A percentile compares a stretch with the other conserved stretches of the same genome.
Conservation (phyloP, 2,329 filamentous ascomycete genomes). For the Botryotinia calthae region DNA sequence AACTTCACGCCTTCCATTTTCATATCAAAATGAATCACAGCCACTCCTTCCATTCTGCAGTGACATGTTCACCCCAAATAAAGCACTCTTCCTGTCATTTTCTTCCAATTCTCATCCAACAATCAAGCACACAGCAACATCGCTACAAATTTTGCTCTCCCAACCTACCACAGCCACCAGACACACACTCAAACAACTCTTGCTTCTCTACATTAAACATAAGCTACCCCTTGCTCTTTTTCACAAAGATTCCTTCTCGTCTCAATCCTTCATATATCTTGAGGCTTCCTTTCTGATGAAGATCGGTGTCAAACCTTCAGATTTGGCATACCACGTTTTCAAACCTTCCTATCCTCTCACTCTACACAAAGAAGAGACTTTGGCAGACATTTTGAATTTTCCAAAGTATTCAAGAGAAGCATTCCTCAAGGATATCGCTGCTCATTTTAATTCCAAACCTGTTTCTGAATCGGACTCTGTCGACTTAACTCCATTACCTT, state of each 20-base stretch:
- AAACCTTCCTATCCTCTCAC: neutral
- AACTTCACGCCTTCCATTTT: neutral
- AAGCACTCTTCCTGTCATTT: neutral
- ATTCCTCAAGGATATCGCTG: neutral
- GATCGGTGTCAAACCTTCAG: neutral
- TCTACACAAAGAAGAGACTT: neutral
- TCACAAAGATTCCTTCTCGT: neutral
- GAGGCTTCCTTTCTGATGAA: neutral
- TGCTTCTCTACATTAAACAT: conserved; percentile 12
- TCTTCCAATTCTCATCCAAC: conserved; percentile 7
- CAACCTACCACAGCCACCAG: conserved; percentile 8
- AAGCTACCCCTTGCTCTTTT: neutral
- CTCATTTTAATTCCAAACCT: neutral
- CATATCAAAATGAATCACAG: neutral
- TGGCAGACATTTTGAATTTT: neutral
- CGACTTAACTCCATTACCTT: neutral
- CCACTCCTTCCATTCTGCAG: neutral
- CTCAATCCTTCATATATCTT: neutral
- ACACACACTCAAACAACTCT: conserved; percentile 3
- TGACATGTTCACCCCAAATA: neutral
- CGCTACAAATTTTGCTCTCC: conserved; percentile 21
- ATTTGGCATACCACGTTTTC: conserved; percentile 1
- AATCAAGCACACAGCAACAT: conserved; percentile 21
- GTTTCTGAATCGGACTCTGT: neutral
- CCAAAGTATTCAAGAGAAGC: neutral